phyloP scores from a whole-genome alignment of 805 yeast genomes.

The Kodamaea restingae region DNA sequence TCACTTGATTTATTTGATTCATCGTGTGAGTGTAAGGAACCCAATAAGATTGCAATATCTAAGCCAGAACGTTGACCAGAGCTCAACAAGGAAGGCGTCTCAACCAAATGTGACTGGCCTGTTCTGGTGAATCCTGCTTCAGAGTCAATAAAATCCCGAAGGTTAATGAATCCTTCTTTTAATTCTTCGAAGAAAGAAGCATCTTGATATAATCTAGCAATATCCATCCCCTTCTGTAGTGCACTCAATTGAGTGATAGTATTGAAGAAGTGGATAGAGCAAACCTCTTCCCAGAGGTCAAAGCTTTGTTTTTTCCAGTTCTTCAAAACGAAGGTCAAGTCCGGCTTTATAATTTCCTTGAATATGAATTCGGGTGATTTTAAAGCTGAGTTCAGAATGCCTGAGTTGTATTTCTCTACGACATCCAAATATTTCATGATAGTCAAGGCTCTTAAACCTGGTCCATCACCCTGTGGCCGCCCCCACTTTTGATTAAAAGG shows the following conservation, averaged over 20 bases:
- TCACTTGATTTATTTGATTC: slow-evolving; percentile 31
- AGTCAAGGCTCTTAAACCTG: slow-evolving; percentile 74
- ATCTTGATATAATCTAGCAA: slow-evolving; percentile 27
- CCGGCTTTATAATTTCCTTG: slow-evolving; percentile 56
- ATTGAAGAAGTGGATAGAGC: slow-evolving; percentile 76
- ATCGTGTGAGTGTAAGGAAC: slow-evolving; percentile 42
- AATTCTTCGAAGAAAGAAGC: slow-evolving; percentile 26
- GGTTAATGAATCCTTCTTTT: slow-evolving; percentile 24
- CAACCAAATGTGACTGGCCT: slow-evolving; percentile 56
- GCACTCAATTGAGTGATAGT: slow-evolving; percentile 71
- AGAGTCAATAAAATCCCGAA: slow-evolving; percentile 36
- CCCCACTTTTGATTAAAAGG: slow-evolving; percentile 78
- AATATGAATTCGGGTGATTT: slow-evolving; percentile 40
- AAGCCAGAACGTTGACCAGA: slow-evolving; percentile 59
- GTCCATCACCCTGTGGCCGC: slow-evolving; percentile 94
- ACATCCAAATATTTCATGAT: slow-evolving; percentile 51
- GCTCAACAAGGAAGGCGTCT: slow-evolving; percentile 51
- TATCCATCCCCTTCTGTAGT: slow-evolving; percentile 49
- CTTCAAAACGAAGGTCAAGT: slow-evolving; percentile 56
- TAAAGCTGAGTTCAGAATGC: slow-evolving; percentile 24
- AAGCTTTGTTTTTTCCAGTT: slow-evolving; percentile 69
- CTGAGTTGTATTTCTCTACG: slow-evolving; percentile 28
- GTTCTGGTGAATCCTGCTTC: slow-evolving; percentile 39
- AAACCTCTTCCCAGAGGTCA: slow-evolving; percentile 91
- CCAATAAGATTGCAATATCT: slow-evolving; percentile 72